These are phyloP conservation scores for Ophiosphaerella narmari DNA, from an alignment of 2,329 filamentous ascomycete genomes.

Conservation along the genomic window DNA sequence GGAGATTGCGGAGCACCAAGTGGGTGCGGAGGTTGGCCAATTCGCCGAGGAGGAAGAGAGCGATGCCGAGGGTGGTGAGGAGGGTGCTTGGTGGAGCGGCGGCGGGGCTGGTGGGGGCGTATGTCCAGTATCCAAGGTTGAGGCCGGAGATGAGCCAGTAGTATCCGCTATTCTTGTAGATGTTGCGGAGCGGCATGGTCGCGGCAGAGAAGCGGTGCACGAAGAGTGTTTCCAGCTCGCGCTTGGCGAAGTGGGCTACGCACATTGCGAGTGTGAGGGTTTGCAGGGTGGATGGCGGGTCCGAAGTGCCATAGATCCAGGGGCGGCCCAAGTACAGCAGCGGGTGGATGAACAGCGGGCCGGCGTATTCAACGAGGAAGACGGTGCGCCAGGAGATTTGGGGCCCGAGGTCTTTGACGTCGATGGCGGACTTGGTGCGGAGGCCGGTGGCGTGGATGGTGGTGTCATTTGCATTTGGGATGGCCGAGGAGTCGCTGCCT, in stretches of 20 bases:
- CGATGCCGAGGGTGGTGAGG: conserved; percentile 65
- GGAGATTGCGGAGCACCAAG: conserved; percentile 72
- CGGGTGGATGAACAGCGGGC: conserved; percentile 85
- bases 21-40: conserved; percentile 80
- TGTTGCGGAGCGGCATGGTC: conserved; percentile 89
- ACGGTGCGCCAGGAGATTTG: conserved; percentile 94
- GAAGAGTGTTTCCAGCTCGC: conserved; percentile 91
- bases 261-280: conserved; percentile 75
- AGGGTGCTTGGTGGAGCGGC: conserved; percentile 57
- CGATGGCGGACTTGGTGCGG: conserved; percentile 65
- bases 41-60: conserved; percentile 78
- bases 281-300: conserved; percentile 67
- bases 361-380: conserved; percentile 93
- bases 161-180: conserved; percentile 93
- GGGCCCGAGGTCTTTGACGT: conserved; percentile 90
- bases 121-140: conserved; percentile 82
- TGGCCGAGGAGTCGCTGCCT: conserved; percentile 62
- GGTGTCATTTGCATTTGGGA: conserved; percentile 59
- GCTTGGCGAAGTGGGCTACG: conserved; percentile 86
- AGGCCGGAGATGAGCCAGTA: conserved; percentile 89
- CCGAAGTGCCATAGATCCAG: conserved; percentile 67
- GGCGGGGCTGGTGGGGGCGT: conserved; percentile 73
- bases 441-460: conserved; percentile 62
- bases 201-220: conserved; percentile 93
- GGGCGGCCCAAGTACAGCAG: conserved; percentile 72